Percentiles rank a stretch among this genome's conserved stretches.
Evolutionary conservation across 805 yeast species (phyloP).

Genomic region (Debaryomyces tyrocola): DNA sequence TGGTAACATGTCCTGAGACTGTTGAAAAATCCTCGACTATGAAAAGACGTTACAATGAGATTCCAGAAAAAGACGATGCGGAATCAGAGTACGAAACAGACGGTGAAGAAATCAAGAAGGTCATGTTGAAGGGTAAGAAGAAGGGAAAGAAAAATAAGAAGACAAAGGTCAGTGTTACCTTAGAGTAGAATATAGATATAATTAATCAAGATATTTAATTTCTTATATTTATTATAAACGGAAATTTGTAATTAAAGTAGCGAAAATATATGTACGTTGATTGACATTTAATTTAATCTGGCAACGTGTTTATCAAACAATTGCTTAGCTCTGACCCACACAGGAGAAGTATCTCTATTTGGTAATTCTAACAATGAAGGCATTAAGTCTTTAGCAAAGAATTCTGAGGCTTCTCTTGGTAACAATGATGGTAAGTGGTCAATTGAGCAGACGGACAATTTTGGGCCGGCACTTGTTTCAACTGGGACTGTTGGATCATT

Average conservation of each 20-base stretch:
- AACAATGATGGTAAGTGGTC: slow-evolving; percentile 94
- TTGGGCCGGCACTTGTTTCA: slow-evolving; percentile 76
- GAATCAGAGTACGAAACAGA: slow-evolving; percentile 79
- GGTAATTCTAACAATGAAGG: slow-evolving; percentile 88
- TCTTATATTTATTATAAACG: neutral
- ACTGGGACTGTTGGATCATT: slow-evolving; percentile 87
- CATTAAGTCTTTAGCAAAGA: slow-evolving; percentile 79
- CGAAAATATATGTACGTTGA: neutral
- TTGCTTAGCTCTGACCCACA: slow-evolving; percentile 87
- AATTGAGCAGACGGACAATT: slow-evolving; percentile 86
- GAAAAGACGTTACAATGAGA: slow-evolving; percentile 52
- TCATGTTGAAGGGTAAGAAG: slow-evolving; percentile 51
- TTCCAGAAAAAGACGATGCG: slow-evolving; percentile 25
- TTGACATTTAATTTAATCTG: slow-evolving; percentile 43
- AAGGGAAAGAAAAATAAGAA: slow-evolving; percentile 39
- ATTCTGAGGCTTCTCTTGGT: slow-evolving; percentile 97
- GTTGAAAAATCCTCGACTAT: slow-evolving; percentile 72
- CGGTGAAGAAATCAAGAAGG: slow-evolving; percentile 61
- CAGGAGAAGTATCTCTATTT: slow-evolving; percentile 77
- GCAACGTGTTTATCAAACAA: slow-evolving; percentile 83
- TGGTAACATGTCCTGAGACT: slow-evolving; percentile 70
- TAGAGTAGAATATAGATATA: slow-evolving; percentile 40
- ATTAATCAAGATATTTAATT: neutral
- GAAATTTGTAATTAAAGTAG: neutral
- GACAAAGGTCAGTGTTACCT: slow-evolving; percentile 48